These are phyloP conservation scores for Aegilops umbellulata DNA, from an alignment of 176 grass and related monocot genomes.

Conservation along the genomic window DNA sequence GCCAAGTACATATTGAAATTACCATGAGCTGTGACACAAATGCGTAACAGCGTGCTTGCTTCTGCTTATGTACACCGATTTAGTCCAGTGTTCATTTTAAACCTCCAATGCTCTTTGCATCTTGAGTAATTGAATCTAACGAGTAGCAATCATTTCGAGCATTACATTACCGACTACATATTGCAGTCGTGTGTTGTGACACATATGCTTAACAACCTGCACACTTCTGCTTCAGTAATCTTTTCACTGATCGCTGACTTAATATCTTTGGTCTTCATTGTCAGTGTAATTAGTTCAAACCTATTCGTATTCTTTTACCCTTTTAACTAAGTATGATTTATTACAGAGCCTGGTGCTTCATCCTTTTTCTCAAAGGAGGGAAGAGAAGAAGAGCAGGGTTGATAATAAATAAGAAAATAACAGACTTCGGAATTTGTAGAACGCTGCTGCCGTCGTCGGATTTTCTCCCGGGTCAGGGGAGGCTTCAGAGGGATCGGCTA, in stretches of 20 bases:
- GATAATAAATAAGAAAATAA: too few species aligned
- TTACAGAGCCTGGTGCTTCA: too few species aligned
- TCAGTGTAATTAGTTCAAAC: too few species aligned
- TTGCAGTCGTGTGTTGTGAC: not conserved
- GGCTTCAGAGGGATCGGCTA: too few species aligned
- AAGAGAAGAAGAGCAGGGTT: too few species aligned
- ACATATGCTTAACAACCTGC: not conserved
- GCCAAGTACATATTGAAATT: not conserved
- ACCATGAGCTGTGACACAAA: not conserved
- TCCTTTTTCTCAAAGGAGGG: too few species aligned
- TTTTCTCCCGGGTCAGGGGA: too few species aligned
- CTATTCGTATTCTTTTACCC: too few species aligned
- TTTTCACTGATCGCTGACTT: not conserved
- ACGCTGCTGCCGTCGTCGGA: too few species aligned
- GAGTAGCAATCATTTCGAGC: not conserved
- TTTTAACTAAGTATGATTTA: too few species aligned
- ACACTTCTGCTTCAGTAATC: not conserved
- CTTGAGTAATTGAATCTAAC: not conserved
- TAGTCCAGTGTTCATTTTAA: not conserved
- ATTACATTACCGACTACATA: not conserved
- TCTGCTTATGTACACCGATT: not conserved
- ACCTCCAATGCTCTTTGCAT: not conserved
- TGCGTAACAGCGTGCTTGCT: not conserved
- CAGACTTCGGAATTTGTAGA: too few species aligned
- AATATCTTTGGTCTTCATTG: too few species aligned